phyloP scores from a whole-genome alignment of 352 stramenopile genomes.

The Phytophthora europaea region DNA sequence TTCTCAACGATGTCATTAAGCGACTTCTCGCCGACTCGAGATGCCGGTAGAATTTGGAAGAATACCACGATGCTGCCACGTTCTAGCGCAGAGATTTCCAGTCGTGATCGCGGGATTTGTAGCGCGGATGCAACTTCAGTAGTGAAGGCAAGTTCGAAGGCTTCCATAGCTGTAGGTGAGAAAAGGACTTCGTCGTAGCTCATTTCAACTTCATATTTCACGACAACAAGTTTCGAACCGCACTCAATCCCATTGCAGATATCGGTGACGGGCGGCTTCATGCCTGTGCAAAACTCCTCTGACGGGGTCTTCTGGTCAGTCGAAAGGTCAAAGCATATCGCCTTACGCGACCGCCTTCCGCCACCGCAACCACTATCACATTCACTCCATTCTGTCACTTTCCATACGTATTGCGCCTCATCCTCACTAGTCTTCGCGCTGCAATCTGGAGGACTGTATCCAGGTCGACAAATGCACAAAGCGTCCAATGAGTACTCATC shows the following conservation, averaged over 20 bases:
- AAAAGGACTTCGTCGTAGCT: conserved; percentile 83
- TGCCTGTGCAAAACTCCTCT: conserved; percentile 39
- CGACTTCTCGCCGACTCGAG: conserved; percentile 64
- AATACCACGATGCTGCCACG: conserved; percentile 72
- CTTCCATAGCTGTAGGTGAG: conserved; percentile 54
- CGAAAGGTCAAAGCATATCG: conserved; percentile 48
- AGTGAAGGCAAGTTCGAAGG: conserved; percentile 73
- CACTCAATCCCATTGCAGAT: conserved; percentile 87
- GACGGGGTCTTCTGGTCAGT: conserved; percentile 34
- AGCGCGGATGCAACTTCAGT: conserved; percentile 71
- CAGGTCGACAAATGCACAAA: conserved; percentile 71
- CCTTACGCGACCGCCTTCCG: conserved; percentile 55
- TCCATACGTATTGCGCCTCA: conserved; percentile 53
- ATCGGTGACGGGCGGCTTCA: conserved; percentile 63
- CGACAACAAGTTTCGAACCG: conserved; percentile 71
- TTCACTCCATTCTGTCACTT: conserved; percentile 62
- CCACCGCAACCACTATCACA: conserved; percentile 77
- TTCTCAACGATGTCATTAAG: conserved; percentile 77
- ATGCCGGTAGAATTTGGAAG: conserved; percentile 75
- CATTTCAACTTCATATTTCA: conserved; percentile 81
- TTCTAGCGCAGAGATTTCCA: conserved; percentile 66
- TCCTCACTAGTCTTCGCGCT: conserved; percentile 54
- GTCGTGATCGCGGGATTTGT: conserved; percentile 60
- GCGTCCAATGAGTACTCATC: conserved; percentile 46
- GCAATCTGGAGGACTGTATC: conserved; percentile 72